Evolutionary conservation across 2,329 filamentous ascomycete species (phyloP), one percentile per base, ranked within the genome.

Genomic region (Teratosphaeria zuluensis): DNA sequence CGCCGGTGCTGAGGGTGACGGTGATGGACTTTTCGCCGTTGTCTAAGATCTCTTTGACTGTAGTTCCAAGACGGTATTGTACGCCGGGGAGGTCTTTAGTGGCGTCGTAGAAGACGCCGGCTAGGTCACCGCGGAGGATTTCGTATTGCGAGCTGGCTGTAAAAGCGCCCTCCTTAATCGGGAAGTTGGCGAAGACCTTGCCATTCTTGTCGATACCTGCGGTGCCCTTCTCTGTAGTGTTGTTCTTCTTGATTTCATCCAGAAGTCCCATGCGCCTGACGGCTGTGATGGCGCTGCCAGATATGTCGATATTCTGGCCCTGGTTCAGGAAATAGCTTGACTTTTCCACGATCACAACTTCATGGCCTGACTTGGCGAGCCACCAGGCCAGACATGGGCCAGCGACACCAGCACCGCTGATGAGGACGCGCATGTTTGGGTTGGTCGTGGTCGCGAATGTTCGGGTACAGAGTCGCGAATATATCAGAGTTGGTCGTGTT

Each of bases 51-150:
- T 19, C 14, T 16, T 16, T 46, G 14, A 46, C 42, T 11, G 42
- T 46, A 16, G 42, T 46, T 7, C 42, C 42, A 16, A 46, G 42
- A 33, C 59, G 24, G 53, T 68, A 68, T 24, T 64, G 38, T 9
- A 67, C 63, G 7, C 63, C 59, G 4, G 42, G 42, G 6, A 16
- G n/a, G 1, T 61, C 62, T 30, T 61, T 67, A 4, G 64, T 64
- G 19, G 59, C 63, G 4, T 66, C 57, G 6, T 79, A 74, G 0
- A 84, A 58, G 1, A 83, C 63, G 0, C 64, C 65, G 12, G 75
- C 77, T 32, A 84, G 62, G 56, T 82, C 78, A 0, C 78, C 80
- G 8, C 81, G 72, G 74, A 84, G 58, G 54, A 84, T 82, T 68
- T 84, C 81, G 42, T 35, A 12, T 16, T 19, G 21, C 16, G 61